Base-by-base conservation (phyloP, 2,329 filamentous ascomycete species). In the Myriosclerotinia duriaeana region DNA sequence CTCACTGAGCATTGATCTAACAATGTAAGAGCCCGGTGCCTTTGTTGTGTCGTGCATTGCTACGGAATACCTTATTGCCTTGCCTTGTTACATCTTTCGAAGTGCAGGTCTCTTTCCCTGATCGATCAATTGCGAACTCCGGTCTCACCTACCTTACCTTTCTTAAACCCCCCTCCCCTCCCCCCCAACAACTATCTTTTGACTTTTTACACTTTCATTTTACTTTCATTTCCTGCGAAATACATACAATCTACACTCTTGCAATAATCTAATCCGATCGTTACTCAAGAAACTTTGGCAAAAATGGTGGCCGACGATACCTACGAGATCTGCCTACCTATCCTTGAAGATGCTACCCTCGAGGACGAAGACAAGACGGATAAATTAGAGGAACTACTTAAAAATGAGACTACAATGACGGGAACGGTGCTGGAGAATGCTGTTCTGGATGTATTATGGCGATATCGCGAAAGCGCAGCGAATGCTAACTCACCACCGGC, bases 281-380 rank as follows among this genome's bases (percentile, higher is more conserved):
- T 38, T 60, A 14, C 14, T 53, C 36, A 34, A 60, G 58, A 42
- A 48, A 53, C 22, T 44, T 61, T 61, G 44, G 44, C 53, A 63
- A 74, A 63, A 44, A 97, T 98, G 94, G 89, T 97, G 70, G 91
- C 93, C 74, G 94, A 98, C 83, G 88, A 93, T 73, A 88, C 94
- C 66, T 96, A 96, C 82, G 93, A 97, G 74, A 86, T 95, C 75
- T 97, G 93, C 78, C 87, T 96, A 77, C 91, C 92, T 63, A 86
- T 97, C 76, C 85, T 99, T 71, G 89, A 95, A 80, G 89, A 97
- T 79, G 81, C 87, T 67, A 83, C 84, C 65, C 83, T 97, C 69
- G 92, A 96, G 74, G 95, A 98, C 70, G 95, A 99, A 79, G 94
- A 97, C 76, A 96, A 95, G 83, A 94, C 91, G 59, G 94, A 98